A percentile compares a stretch with the other conserved stretches of the same genome.
Evolutionary conservation across 352 stramenopile genomes (phyloP).

Genomic region (Phytopythium cucurbitacearum): DNA sequence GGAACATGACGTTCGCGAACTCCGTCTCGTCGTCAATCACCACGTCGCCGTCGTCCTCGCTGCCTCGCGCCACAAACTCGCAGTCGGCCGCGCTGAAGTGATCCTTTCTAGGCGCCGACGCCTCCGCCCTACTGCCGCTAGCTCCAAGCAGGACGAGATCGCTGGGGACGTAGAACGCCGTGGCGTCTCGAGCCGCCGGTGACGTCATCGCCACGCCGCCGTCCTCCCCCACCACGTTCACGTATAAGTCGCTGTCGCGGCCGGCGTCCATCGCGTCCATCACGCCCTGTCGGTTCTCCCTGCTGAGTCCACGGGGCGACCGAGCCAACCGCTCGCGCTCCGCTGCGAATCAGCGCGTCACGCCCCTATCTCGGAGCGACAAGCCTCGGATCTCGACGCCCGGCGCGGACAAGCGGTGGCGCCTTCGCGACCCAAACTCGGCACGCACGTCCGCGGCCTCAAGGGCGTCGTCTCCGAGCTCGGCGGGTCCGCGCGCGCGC

Average conservation of each 20-base stretch:
- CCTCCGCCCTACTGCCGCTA: background rate
- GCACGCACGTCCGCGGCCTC: too few relatives aligned
- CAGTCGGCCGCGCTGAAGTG: constrained; percentile 4
- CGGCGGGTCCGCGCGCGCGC: too few relatives aligned
- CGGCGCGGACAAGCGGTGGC: too few relatives aligned
- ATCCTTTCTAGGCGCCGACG: background rate
- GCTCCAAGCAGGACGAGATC: constrained; percentile 2
- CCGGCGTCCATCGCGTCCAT: background rate
- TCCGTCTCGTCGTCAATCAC: constrained; percentile 17
- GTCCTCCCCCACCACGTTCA: constrained; percentile 23
- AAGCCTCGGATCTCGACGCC: too few relatives aligned
- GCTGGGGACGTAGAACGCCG: background rate
- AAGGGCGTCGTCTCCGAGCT: too few relatives aligned
- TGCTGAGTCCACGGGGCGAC: background rate
- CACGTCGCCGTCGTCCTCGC: background rate
- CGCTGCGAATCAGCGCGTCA: too few relatives aligned
- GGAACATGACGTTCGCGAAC: constrained; percentile 25
- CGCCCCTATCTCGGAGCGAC: too few relatives aligned
- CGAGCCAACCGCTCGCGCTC: too few relatives aligned
- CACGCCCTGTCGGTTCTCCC: background rate
- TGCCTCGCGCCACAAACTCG: background rate
- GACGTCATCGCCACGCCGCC: constrained; percentile 8
- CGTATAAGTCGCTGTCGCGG: constrained; percentile 30
- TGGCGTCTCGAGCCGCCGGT: constrained; percentile 10
- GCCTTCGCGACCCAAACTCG: too few relatives aligned